phyloP scores from a whole-genome alignment of 2,329 filamentous ascomycete species.

The Pyricularia sp. region DNA sequence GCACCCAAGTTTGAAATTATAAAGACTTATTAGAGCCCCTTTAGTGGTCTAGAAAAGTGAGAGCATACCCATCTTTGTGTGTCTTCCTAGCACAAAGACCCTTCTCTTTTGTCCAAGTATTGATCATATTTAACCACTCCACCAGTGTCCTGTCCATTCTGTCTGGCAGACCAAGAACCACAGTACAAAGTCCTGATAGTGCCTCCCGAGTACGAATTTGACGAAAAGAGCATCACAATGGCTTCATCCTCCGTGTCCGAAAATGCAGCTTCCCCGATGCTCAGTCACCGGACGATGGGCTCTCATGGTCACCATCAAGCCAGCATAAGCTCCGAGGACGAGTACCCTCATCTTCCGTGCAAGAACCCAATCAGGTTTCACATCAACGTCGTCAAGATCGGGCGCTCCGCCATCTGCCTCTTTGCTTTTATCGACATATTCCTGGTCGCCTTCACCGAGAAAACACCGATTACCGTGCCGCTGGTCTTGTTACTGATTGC shows the following conservation, averaged over 20 bases:
- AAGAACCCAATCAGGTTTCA: not conserved
- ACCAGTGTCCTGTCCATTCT: not conserved
- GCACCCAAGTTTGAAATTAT: not conserved
- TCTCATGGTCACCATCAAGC: not conserved
- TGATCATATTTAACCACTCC: not conserved
- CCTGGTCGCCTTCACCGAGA: not conserved
- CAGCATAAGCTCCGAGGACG: not conserved
- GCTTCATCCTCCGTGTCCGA: not conserved
- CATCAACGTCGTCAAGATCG: not conserved
- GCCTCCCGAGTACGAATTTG: not conserved
- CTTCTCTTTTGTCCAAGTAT: not conserved
- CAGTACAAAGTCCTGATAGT: not conserved
- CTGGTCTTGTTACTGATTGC: not conserved
- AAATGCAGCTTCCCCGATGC: not conserved
- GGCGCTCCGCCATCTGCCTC: not conserved
- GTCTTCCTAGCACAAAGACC: not conserved
- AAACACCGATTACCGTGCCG: not conserved
- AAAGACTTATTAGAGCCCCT: not conserved
- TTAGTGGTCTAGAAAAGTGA: not conserved
- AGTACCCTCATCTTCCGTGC: not conserved
- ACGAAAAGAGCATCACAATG: not conserved
- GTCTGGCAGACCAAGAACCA: not conserved
- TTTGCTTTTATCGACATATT: not conserved
- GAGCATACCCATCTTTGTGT: not conserved
- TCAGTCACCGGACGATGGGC: not conserved